A percentile compares a stretch with the other conserved stretches of the same genome.
Evolutionary conservation across 1,284 basidiomycete species (phyloP).

Genomic region (Mycena citricolor): DNA sequence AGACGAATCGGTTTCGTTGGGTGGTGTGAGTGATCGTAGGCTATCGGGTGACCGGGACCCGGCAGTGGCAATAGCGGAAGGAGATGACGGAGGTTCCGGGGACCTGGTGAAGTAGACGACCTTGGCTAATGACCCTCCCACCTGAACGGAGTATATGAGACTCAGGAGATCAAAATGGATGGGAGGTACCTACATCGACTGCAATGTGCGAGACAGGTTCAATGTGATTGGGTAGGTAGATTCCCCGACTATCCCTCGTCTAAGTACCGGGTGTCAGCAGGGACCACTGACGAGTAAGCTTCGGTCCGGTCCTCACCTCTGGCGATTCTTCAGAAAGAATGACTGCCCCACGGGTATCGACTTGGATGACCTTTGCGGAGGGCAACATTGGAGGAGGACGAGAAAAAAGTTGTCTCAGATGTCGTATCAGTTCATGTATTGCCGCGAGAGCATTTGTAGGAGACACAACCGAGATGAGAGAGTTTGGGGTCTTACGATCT

Average conservation of each 20-base stretch:
- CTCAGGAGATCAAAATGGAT: slow-evolving; percentile 11
- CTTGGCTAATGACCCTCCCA: slow-evolving; percentile 97
- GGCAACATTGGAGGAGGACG: slow-evolving; percentile 45
- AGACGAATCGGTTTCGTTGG: slow-evolving; percentile 33
- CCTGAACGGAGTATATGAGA: slow-evolving; percentile 44
- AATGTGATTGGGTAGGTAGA: slow-evolving; percentile 94
- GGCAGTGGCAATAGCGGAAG: slow-evolving; percentile 17
- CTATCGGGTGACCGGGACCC: slow-evolving; percentile 40
- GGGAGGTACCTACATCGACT: slow-evolving; percentile 75
- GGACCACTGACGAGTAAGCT: background rate
- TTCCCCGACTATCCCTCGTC: slow-evolving; percentile 91
- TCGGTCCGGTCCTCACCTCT: slow-evolving; percentile 59
- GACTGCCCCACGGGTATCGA: slow-evolving; percentile 85
- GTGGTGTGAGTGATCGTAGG: slow-evolving; percentile 47
- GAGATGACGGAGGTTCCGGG: slow-evolving; percentile 69
- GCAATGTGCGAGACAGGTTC: slow-evolving; percentile 97
- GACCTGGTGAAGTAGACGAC: slow-evolving; percentile 98
- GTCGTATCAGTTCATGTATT: slow-evolving; percentile 12
- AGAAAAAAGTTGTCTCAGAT: slow-evolving; percentile 7
- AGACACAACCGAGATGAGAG: background rate
- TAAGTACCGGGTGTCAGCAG: slow-evolving; percentile 33
- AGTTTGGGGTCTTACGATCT: slow-evolving; percentile 11
- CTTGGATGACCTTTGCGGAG: slow-evolving; percentile 74
- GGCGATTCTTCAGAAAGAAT: slow-evolving; percentile 90
- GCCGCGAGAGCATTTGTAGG: slow-evolving; percentile 7